phyloP scores from a whole-genome alignment of 23 red algal genomes.

The Gracilaria gracilis region DNA sequence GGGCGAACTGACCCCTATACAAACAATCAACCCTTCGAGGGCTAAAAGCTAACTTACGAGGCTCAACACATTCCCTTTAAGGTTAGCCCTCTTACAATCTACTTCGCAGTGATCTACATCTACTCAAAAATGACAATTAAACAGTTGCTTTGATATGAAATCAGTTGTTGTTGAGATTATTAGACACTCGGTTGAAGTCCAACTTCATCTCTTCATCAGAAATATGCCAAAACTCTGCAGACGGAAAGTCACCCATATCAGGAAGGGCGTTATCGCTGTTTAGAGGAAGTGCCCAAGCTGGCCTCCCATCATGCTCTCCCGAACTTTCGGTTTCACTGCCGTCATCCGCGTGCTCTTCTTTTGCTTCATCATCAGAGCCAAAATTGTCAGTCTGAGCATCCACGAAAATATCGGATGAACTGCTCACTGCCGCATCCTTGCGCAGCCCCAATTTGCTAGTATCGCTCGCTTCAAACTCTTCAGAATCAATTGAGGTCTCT shows the following conservation, averaged over 20 bases:
- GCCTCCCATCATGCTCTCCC: conserved; percentile 13
- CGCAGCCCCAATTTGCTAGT: background rate
- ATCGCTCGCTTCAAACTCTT: background rate
- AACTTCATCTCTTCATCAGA: conserved; percentile 42
- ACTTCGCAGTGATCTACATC: background rate
- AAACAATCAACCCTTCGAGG: too few relatives aligned
- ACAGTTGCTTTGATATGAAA: background rate
- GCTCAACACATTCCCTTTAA: too few relatives aligned
- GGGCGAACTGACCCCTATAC: background rate
- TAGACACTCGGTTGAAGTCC: conserved; percentile 14
- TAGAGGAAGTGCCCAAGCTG: conserved; percentile 23
- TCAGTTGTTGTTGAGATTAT: background rate
- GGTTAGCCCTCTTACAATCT: too few relatives aligned
- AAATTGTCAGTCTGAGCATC: conserved; percentile 3
- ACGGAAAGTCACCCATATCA: conserved; percentile 23
- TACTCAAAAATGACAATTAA: conserved; percentile 1
- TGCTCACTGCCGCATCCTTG: conserved; percentile 13
- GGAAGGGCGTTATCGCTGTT: background rate
- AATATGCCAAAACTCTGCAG: conserved; percentile 52
- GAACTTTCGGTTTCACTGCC: conserved; percentile 11
- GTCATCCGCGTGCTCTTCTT: background rate
- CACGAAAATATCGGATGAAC: conserved; percentile 32
- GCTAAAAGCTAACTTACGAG: too few relatives aligned
- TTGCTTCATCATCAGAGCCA: background rate
- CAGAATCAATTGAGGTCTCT: conserved; percentile 11